These are phyloP conservation scores for Candida chauliodis DNA, from an alignment of 805 yeast genomes.

Conservation along the genomic window DNA sequence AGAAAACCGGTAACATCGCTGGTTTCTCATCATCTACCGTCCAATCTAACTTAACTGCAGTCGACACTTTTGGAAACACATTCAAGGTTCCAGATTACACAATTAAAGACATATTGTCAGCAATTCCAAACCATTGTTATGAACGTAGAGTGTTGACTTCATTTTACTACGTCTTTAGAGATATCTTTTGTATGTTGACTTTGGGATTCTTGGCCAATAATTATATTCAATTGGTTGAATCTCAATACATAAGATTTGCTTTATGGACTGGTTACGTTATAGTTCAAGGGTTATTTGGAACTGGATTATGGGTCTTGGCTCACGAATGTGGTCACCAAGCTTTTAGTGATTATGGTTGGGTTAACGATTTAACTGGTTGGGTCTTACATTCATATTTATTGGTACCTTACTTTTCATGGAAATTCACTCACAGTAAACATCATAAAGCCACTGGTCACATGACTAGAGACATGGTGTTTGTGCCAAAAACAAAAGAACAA, in stretches of 20 bases:
- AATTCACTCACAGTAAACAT: slow-evolving; percentile 78
- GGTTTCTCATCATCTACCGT: slow-evolving; percentile 19
- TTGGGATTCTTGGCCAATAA: slow-evolving; percentile 50
- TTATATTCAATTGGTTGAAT: slow-evolving; percentile 50
- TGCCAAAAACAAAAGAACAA: slow-evolving; percentile 64
- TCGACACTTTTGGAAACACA: slow-evolving; percentile 60
- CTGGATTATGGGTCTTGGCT: slow-evolving; percentile 83
- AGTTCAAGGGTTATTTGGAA: slow-evolving; percentile 61
- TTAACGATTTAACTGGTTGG: slow-evolving; percentile 84
- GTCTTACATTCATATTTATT: slow-evolving; percentile 69
- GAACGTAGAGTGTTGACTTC: slow-evolving; percentile 56
- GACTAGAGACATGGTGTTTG: slow-evolving; percentile 79
- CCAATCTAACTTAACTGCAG: slow-evolving; percentile 34
- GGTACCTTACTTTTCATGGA: slow-evolving; percentile 90
- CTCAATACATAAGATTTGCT: slow-evolving; percentile 41
- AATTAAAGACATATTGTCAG: slow-evolving; percentile 68
- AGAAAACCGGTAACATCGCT: slow-evolving; percentile 41
- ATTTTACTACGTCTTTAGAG: slow-evolving; percentile 65
- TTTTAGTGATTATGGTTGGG: slow-evolving; percentile 65
- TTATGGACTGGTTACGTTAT: slow-evolving; percentile 59
- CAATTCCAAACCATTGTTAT: slow-evolving; percentile 74
- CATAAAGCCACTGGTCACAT: slow-evolving; percentile 88
- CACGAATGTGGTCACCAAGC: slow-evolving; percentile 94
- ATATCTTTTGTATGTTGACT: slow-evolving; percentile 46
- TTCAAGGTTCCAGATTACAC: slow-evolving; percentile 73